Conservation (phyloP, 306 rosid genomes). For the Potentilla sterilis region DNA sequence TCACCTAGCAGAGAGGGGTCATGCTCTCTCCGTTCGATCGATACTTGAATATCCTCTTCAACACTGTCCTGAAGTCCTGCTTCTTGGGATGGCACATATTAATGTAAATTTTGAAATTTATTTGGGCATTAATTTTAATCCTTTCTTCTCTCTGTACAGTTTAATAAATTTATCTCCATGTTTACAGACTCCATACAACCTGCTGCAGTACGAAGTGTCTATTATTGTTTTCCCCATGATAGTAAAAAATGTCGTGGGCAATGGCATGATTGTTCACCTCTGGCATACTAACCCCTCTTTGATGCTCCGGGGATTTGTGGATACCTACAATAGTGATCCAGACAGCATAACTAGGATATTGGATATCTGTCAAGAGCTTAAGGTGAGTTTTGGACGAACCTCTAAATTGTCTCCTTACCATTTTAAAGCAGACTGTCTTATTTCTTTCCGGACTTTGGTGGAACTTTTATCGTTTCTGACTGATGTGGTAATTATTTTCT, state of each 20-base stretch:
- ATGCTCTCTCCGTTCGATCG: conserved; percentile 74
- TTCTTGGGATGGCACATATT: conserved; percentile 82
- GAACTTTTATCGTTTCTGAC: neutral
- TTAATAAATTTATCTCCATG: conserved; percentile 23
- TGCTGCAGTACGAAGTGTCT: conserved; percentile 82
- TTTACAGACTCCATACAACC: conserved; percentile 88
- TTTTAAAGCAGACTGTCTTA: neutral
- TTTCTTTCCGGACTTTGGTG: conserved; percentile 1
- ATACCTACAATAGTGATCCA: conserved; percentile 58
- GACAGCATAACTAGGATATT: conserved; percentile 57
- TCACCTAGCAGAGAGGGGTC: conserved; percentile 91
- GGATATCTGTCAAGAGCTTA: conserved; percentile 82
- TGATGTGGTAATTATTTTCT: conserved; percentile 19
- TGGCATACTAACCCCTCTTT: conserved; percentile 77
- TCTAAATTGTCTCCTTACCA: conserved; percentile 18
- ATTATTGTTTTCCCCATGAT: conserved; percentile 61
- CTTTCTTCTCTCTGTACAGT: neutral
- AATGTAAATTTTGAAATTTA: conserved; percentile 48
- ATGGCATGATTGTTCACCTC: conserved; percentile 67
- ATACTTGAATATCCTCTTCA: conserved; percentile 82
- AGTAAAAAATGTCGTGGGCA: conserved; percentile 50
- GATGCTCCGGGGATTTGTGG: conserved; percentile 76
- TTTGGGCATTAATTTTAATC: neutral
- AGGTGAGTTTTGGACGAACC: conserved; percentile 48
- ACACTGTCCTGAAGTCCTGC: conserved; percentile 87